Conservation (phyloP, 2,329 filamentous ascomycete genomes). For the Cytospora piceae region DNA sequence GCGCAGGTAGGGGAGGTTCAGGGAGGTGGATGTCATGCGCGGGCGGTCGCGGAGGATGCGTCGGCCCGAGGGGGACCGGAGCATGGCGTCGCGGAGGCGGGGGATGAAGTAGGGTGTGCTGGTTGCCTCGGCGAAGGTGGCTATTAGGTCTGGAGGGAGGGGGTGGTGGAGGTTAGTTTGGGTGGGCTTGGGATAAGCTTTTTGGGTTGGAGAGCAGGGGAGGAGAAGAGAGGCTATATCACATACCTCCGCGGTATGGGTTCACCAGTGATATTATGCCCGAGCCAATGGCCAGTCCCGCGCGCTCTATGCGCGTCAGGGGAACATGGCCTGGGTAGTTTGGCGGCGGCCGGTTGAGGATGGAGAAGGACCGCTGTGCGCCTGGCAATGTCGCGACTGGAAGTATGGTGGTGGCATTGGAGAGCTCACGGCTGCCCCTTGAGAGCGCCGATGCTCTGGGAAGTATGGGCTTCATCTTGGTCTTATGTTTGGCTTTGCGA, state of each 20-base stretch:
- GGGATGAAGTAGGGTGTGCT: slow-evolving; percentile 94
- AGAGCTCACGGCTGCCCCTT: slow-evolving; percentile 7
- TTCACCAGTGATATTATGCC: slow-evolving; percentile 69
- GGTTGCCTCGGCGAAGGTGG: slow-evolving; percentile 90
- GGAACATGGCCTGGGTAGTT: slow-evolving; percentile 94
- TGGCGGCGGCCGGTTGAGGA: slow-evolving; percentile 80
- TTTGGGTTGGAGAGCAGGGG: slow-evolving; percentile 2
- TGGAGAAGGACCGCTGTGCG: slow-evolving; percentile 64
- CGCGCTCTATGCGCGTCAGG: slow-evolving; percentile 76
- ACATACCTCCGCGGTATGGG: slow-evolving; percentile 75
- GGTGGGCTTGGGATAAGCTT: neutral
- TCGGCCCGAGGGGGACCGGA: slow-evolving; percentile 78
- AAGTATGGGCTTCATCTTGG: slow-evolving; percentile 26
- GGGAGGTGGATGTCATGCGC: slow-evolving; percentile 77
- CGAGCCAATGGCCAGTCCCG: slow-evolving; percentile 69
- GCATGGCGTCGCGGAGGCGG: slow-evolving; percentile 90
- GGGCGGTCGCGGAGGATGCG: slow-evolving; percentile 90
- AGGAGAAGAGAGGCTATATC: neutral
- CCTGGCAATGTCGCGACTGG: slow-evolving; percentile 2
- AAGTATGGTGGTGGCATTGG: slow-evolving; percentile 7
- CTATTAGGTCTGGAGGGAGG: slow-evolving; percentile 75
- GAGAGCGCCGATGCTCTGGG: slow-evolving; percentile 22
- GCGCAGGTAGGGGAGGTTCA: slow-evolving; percentile 70
- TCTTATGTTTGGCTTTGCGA: neutral
- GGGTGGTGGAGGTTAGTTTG: slow-evolving; percentile 14